Percentiles rank a stretch among this genome's conserved stretches.
Evolutionary conservation across 2,329 filamentous ascomycete species (phyloP).

Genomic region (Aspergillus quadrilineatus): DNA sequence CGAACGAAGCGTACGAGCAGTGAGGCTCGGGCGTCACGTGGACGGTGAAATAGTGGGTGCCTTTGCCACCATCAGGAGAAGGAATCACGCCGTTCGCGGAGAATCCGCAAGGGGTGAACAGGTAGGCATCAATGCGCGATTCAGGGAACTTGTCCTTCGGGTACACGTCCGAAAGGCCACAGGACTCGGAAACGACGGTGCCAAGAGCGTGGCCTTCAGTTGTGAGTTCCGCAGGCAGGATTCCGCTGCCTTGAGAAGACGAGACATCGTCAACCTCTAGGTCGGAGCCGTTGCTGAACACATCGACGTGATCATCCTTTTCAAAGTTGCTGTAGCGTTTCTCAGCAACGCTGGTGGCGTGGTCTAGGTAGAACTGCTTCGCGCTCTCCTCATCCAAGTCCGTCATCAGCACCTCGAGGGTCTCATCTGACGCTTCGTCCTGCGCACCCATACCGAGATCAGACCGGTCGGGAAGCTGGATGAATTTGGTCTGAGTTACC

Average conservation of each 20-base stretch:
- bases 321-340: slow-evolving; percentile 72
- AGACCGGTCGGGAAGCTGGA: slow-evolving; percentile 51
- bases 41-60: slow-evolving; percentile 93
- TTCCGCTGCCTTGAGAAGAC: slow-evolving; percentile 50
- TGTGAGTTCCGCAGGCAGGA: slow-evolving; percentile 70
- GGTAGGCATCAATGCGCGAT: slow-evolving; percentile 88
- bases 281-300: slow-evolving; percentile 74
- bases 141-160: slow-evolving; percentile 84
- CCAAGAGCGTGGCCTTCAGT: slow-evolving; percentile 94
- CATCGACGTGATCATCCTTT: slow-evolving; percentile 60
- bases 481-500: slow-evolving; percentile 60
- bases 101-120: slow-evolving; percentile 95
- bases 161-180: slow-evolving; percentile 86
- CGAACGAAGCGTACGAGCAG: slow-evolving; percentile 96
- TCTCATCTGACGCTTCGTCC: slow-evolving; percentile 43
- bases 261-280: slow-evolving; percentile 51
- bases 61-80: slow-evolving; percentile 57
- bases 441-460: slow-evolving; percentile 29
- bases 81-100: slow-evolving; percentile 96
- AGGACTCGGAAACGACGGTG: slow-evolving; percentile 85
- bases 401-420: slow-evolving; percentile 66
- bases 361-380: slow-evolving; percentile 68
- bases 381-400: slow-evolving; percentile 66
- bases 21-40: slow-evolving; percentile 96
- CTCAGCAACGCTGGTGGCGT: slow-evolving; percentile 88